These are phyloP conservation scores for Bullera alba DNA, from an alignment of 768 basidiomycete species.

Conservation along the genomic window DNA sequence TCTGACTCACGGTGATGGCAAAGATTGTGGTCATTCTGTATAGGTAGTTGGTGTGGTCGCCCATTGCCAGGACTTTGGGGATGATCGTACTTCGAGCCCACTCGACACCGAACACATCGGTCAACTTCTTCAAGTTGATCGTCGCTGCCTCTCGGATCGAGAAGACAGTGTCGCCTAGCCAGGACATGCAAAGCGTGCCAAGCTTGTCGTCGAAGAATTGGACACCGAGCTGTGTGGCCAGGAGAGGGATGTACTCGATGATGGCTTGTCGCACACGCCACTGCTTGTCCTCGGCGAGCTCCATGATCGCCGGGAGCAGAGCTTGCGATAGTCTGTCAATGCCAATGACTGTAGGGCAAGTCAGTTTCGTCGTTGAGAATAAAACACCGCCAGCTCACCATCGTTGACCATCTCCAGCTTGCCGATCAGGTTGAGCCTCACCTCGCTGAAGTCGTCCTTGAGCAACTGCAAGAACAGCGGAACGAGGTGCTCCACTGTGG, in stretches of 20 bases:
- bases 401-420: slow-evolving; percentile 92
- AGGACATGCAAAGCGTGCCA: slow-evolving; percentile 94
- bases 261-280: slow-evolving; percentile 99
- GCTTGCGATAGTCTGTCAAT: slow-evolving; percentile 90
- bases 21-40: slow-evolving; percentile 99
- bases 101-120: slow-evolving; percentile 96
- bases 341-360: slow-evolving; percentile 69
- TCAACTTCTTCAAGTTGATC: slow-evolving; percentile 89
- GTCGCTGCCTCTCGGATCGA: slow-evolving; percentile 98
- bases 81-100: slow-evolving; percentile 93
- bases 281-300: slow-evolving; percentile 97
- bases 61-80: slow-evolving; percentile 96
- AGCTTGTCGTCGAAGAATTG: slow-evolving; percentile 97
- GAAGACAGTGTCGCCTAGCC: slow-evolving; percentile 96
- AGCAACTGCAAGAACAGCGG: slow-evolving; percentile 92
- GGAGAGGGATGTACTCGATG: slow-evolving; percentile 97
- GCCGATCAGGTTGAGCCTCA: slow-evolving; percentile 94
- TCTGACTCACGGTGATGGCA: slow-evolving; percentile 87
- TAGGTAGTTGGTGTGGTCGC: slow-evolving; percentile 89
- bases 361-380: slow-evolving; percentile 2
- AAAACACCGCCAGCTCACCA: slow-evolving; percentile 53
- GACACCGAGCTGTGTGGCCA: slow-evolving; percentile 94
- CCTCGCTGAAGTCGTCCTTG: slow-evolving; percentile 98
- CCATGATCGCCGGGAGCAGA: slow-evolving; percentile 92
- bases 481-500: slow-evolving; percentile 92